phyloP scores from a whole-genome alignment of 352 stramenopile genomes.

The Pythium angustatum region DNA sequence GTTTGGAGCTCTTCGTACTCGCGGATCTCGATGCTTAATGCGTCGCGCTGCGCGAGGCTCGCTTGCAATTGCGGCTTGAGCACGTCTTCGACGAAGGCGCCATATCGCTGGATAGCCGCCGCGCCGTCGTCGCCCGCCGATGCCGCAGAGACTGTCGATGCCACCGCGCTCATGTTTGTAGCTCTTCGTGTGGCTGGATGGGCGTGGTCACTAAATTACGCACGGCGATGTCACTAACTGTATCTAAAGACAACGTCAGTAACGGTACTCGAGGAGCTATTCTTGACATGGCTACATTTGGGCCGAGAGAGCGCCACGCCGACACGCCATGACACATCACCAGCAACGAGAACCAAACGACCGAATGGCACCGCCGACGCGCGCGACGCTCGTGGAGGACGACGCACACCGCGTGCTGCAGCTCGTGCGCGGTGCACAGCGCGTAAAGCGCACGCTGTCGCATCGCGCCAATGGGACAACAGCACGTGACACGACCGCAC shows the following conservation, averaged over 20 bases:
- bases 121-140: conserved; percentile 20
- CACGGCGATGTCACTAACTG: conserved; percentile 12
- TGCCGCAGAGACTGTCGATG: neutral
- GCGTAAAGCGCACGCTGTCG: no score
- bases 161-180: neutral
- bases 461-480: no score
- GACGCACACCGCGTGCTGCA: conserved; percentile 59
- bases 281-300: conserved; percentile 25
- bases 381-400: conserved; percentile 42
- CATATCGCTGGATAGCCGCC: conserved; percentile 57
- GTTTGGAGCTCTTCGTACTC: conserved; percentile 65
- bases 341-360: no score
- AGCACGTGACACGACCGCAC: neutral
- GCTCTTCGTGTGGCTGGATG: neutral
- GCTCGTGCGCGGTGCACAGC: conserved; percentile 32
- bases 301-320: no score
- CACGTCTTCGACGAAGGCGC: conserved; percentile 64
- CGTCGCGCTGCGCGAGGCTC: conserved; percentile 55
- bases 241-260: no score
- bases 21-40: conserved; percentile 45
- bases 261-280: neutral
- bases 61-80: conserved; percentile 68
- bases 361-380: no score
- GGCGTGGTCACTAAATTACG: neutral
- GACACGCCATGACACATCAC: no score